Percentiles rank a stretch among this genome's conserved stretches.
Conservation (phyloP, 140 eudicot genomes). For the Flaveria floridana region DNA sequence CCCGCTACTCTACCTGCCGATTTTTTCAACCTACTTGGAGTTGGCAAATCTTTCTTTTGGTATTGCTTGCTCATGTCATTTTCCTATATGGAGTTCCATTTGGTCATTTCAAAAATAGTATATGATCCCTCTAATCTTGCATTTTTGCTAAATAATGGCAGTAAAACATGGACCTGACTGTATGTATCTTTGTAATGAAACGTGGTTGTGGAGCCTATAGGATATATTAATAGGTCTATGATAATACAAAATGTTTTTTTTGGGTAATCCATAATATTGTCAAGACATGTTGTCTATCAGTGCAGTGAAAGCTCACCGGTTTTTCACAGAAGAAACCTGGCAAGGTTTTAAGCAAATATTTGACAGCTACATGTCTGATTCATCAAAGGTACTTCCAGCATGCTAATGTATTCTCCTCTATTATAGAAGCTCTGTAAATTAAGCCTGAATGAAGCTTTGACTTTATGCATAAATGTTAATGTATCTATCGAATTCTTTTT, state of each 20-base stretch:
- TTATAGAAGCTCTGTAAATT: neutral
- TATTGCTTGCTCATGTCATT: neutral
- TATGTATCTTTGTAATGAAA: neutral
- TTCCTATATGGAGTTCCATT: neutral
- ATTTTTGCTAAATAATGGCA: neutral
- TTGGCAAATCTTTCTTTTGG: neutral
- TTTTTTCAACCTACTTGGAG: neutral
- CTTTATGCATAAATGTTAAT: constrained; percentile 10
- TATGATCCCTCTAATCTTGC: neutral
- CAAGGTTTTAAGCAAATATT: constrained; percentile 88
- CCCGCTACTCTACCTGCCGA: too few relatives aligned
- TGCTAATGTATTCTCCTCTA: neutral
- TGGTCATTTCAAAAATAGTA: neutral
- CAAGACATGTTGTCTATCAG: constrained; percentile 46
- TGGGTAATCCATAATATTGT: neutral
- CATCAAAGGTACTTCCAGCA: constrained; percentile 66
- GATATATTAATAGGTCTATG: neutral
- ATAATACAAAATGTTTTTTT: too few relatives aligned
- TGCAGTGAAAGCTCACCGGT: constrained; percentile 95
- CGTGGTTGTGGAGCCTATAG: neutral
- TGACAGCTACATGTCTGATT: constrained; percentile 89
- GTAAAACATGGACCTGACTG: neutral
- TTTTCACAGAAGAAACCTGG: constrained; percentile 90
- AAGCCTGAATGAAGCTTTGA: neutral
- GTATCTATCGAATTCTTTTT: neutral